Conservation (phyloP, 2,329 filamentous ascomycete species). For the Cladosporium austrohemisphaericum region DNA sequence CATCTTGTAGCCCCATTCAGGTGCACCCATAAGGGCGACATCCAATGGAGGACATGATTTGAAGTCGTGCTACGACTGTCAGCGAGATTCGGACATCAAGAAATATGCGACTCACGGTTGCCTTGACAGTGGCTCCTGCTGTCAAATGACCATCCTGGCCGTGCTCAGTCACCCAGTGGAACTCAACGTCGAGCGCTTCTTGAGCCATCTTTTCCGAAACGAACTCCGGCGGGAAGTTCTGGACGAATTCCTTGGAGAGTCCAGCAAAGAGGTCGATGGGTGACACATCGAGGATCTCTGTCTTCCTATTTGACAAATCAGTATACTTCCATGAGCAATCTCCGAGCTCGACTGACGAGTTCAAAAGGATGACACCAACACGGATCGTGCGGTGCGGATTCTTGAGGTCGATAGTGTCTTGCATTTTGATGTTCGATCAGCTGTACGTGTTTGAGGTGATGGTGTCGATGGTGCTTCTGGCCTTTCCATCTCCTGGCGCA, state of each 20-base stretch:
- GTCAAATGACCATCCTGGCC: constrained; percentile 21
- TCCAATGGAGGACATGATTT: constrained; percentile 40
- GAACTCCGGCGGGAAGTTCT: constrained; percentile 15
- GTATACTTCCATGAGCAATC: not conserved
- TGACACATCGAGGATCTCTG: constrained; percentile 32
- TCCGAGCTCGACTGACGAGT: constrained; percentile 8
- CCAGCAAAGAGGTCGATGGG: constrained; percentile 29
- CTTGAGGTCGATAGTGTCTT: too few relatives aligned
- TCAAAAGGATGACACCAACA: constrained; percentile 24
- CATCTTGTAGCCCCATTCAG: constrained; percentile 27
- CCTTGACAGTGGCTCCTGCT: constrained; percentile 18
- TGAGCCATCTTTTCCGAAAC: constrained; percentile 16
- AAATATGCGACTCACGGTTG: constrained; percentile 18
- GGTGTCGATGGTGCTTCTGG: too few relatives aligned
- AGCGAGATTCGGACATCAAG: not conserved
- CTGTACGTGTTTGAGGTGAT: too few relatives aligned
- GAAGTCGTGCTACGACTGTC: constrained; percentile 36
- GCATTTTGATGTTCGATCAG: too few relatives aligned
- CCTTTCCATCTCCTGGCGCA: too few relatives aligned
- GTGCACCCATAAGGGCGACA: constrained; percentile 42
- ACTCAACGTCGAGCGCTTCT: constrained; percentile 28
- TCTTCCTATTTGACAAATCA: constrained; percentile 15
- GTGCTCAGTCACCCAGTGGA: constrained; percentile 33
- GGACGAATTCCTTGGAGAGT: constrained; percentile 22
- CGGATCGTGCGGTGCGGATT: constrained; percentile 21